Percentiles rank a stretch among this genome's conserved stretches.
Conservation (phyloP, 352 stramenopile genomes). For the Phytophthora citricola region DNA sequence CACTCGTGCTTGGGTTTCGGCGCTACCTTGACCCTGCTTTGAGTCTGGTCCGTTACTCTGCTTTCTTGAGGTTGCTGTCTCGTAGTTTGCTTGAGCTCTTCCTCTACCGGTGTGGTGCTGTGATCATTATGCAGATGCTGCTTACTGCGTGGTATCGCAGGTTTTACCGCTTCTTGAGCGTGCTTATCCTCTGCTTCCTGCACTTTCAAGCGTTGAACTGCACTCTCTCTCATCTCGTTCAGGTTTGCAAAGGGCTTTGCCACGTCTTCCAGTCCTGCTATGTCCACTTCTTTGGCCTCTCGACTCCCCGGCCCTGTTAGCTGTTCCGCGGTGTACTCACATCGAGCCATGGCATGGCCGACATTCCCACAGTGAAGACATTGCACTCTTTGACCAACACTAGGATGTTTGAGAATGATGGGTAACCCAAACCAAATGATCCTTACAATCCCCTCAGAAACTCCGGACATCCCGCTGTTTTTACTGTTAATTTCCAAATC, state of each 20-base stretch:
- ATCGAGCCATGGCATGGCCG: background rate
- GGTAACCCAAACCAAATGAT: background rate
- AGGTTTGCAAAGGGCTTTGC: background rate
- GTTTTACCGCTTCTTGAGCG: background rate
- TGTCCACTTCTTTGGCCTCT: background rate
- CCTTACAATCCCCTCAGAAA: background rate
- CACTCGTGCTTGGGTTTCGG: too few species aligned
- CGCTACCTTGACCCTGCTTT: too few species aligned
- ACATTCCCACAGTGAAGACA: background rate
- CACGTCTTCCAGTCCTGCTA: conserved; percentile 2
- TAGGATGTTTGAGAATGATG: background rate
- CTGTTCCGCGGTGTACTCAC: background rate
- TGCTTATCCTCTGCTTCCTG: background rate
- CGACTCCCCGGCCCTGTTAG: background rate
- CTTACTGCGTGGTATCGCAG: too few species aligned
- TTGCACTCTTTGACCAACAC: background rate
- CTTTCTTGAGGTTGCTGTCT: too few species aligned
- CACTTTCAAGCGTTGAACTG: background rate
- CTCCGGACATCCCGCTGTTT: background rate
- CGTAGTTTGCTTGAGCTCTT: too few species aligned
- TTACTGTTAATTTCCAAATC: background rate
- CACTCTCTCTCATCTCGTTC: background rate
- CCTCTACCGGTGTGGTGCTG: too few species aligned
- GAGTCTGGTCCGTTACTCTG: too few species aligned
- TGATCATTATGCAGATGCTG: too few species aligned